These are phyloP conservation scores for Suillus bovinus DNA, from an alignment of 768 basidiomycete species.

Conservation along the genomic window DNA sequence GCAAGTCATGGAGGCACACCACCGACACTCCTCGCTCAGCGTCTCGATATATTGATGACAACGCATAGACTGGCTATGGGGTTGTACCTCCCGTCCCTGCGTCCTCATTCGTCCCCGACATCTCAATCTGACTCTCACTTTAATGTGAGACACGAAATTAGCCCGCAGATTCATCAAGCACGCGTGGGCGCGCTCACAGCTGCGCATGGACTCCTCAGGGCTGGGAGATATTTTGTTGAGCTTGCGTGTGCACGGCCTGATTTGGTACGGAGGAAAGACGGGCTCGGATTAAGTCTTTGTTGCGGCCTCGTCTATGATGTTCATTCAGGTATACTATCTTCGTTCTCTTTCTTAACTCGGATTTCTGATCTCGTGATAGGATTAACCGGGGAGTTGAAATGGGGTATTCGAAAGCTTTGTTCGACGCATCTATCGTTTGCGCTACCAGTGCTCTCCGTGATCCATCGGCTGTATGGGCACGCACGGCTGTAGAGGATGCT, in stretches of 20 bases:
- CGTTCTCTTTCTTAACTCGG: background rate
- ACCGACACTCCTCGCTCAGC: constrained; percentile 47
- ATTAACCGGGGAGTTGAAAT: background rate
- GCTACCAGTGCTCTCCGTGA: constrained; percentile 62
- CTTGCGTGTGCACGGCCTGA: constrained; percentile 3
- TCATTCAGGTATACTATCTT: background rate
- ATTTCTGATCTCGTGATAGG: background rate
- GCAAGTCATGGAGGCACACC: constrained; percentile 25
- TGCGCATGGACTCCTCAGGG: constrained; percentile 42
- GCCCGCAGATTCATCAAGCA: constrained; percentile 45
- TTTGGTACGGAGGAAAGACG: constrained; percentile 1
- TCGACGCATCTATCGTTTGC: constrained; percentile 66
- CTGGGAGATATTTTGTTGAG: background rate
- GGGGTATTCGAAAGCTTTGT: constrained; percentile 45
- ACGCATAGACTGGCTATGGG: constrained; percentile 63
- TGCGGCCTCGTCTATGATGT: background rate
- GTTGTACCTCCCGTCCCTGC: constrained; percentile 68
- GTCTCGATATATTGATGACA: constrained; percentile 59
- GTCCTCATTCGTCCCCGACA: constrained; percentile 19
- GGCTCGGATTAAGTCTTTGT: constrained; percentile 5
- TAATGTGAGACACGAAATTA: constrained; percentile 8
- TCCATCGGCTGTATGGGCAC: constrained; percentile 46
- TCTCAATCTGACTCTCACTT: constrained; percentile 20
- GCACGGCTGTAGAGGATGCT: constrained; percentile 48
- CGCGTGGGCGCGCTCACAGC: constrained; percentile 61